phyloP scores from a whole-genome alignment of 2,329 filamentous ascomycete species.

The Zymoseptoria passerinii region DNA sequence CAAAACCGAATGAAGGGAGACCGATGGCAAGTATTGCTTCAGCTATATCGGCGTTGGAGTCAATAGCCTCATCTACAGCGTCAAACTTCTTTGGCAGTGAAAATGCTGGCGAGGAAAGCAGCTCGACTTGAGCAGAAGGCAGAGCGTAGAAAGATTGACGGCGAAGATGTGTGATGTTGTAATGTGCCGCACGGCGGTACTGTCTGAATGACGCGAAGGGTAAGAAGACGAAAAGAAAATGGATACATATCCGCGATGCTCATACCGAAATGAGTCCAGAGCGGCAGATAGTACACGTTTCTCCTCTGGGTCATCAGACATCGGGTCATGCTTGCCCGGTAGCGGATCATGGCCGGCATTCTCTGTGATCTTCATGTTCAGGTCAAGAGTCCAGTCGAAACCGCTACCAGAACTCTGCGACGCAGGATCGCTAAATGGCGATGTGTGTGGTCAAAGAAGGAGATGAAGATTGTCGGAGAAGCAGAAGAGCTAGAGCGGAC shows the following conservation, averaged over 20 bases:
- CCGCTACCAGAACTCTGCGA: background rate
- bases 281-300: slow-evolving; percentile 69
- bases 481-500: background rate
- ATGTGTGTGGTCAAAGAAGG: background rate
- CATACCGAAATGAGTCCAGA: slow-evolving; percentile 80
- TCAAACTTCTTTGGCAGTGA: slow-evolving; percentile 71
- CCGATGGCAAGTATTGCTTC: slow-evolving; percentile 66
- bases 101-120: slow-evolving; percentile 75
- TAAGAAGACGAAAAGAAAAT: slow-evolving; percentile 4
- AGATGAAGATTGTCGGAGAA: background rate
- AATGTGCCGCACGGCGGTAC: slow-evolving; percentile 76
- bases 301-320: slow-evolving; percentile 68
- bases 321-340: slow-evolving; percentile 46
- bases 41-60: slow-evolving; percentile 75
- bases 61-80: slow-evolving; percentile 77
- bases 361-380: background rate
- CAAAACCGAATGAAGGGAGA: slow-evolving; percentile 57
- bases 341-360: background rate
- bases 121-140: slow-evolving; percentile 71
- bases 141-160: slow-evolving; percentile 90
- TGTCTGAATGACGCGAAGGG: slow-evolving; percentile 19
- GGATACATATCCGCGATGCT: slow-evolving; percentile 1
- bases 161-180: slow-evolving; percentile 82
- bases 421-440: background rate
- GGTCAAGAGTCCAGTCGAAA: background rate